Evolutionary conservation across 2,329 filamentous ascomycete species (phyloP).

Genomic region (Hypoxylon sp.): DNA sequence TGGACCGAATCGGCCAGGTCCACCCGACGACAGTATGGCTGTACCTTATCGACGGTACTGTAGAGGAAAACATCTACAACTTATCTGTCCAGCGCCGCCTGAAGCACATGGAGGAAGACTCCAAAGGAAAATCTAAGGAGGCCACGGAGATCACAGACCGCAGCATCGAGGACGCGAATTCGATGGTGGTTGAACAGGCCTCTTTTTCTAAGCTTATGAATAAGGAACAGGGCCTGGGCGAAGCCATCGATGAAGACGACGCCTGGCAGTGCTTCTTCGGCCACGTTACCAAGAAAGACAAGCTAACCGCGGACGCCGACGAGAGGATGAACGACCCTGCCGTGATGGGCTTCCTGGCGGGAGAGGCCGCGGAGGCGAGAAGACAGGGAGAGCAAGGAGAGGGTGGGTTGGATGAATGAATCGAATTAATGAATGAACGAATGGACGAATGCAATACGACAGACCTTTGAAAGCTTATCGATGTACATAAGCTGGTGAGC

Average conservation of each 20-base stretch:
- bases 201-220: constrained; percentile 77
- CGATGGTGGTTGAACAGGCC: constrained; percentile 82
- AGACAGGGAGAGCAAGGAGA: constrained; percentile 23
- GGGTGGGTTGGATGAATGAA: background rate
- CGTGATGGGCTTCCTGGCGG: constrained; percentile 59
- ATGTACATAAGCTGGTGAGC: background rate
- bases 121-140: constrained; percentile 56
- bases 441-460: background rate
- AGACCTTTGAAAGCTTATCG: background rate
- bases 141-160: constrained; percentile 66
- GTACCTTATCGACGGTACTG: constrained; percentile 89
- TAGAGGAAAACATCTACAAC: constrained; percentile 92
- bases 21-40: constrained; percentile 94
- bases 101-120: constrained; percentile 74
- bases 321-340: constrained; percentile 17
- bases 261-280: constrained; percentile 93
- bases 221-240: constrained; percentile 78
- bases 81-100: constrained; percentile 84
- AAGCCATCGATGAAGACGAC: constrained; percentile 82
- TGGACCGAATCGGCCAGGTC: constrained; percentile 93
- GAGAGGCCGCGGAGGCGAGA: constrained; percentile 59
- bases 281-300: constrained; percentile 56
- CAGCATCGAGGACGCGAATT: constrained; percentile 84
- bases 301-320: constrained; percentile 38
- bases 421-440: background rate